phyloP scores from a whole-genome alignment of 2,329 filamentous ascomycete genomes.

The Ilyonectria robusta region DNA sequence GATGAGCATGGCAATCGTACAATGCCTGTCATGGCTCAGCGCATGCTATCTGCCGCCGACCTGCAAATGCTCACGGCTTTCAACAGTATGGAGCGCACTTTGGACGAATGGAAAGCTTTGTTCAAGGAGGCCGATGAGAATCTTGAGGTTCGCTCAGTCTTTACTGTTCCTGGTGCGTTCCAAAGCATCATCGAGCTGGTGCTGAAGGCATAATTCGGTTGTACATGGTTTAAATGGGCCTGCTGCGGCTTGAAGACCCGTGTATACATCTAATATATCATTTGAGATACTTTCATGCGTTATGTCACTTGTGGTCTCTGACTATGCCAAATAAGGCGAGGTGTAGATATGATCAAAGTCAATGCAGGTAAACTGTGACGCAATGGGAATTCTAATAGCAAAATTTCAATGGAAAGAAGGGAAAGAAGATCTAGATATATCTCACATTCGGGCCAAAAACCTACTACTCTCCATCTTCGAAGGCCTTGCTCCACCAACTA shows the following conservation, averaged over 20 bases:
- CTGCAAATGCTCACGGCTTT: conserved; percentile 64
- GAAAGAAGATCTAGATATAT: not conserved
- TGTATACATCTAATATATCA: too few relatives aligned
- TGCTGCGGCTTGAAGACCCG: too few relatives aligned
- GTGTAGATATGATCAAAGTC: too few relatives aligned
- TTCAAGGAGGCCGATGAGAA: conserved; percentile 33
- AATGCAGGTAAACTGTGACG: not conserved
- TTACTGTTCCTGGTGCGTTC: not conserved
- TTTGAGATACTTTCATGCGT: too few relatives aligned
- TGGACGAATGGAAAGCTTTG: conserved; percentile 31
- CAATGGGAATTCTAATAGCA: not conserved
- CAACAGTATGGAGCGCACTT: conserved; percentile 51
- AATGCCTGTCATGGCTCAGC: not conserved
- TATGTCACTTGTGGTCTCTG: too few relatives aligned
- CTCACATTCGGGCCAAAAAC: conserved; percentile 30
- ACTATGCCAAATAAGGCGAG: too few relatives aligned
- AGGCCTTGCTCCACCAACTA: conserved; percentile 35
- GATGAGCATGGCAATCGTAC: conserved; percentile 34
- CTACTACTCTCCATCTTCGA: conserved; percentile 8
- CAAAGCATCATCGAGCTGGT: conserved; percentile 8
- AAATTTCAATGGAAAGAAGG: not conserved
- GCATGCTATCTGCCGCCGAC: conserved; percentile 43
- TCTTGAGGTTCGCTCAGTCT: conserved; percentile 21
- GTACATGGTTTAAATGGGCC: too few relatives aligned
- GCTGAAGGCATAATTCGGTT: too few relatives aligned